These are phyloP conservation scores for Oidium heveae DNA, from an alignment of 2,329 filamentous ascomycete genomes.

Conservation along the genomic window DNA sequence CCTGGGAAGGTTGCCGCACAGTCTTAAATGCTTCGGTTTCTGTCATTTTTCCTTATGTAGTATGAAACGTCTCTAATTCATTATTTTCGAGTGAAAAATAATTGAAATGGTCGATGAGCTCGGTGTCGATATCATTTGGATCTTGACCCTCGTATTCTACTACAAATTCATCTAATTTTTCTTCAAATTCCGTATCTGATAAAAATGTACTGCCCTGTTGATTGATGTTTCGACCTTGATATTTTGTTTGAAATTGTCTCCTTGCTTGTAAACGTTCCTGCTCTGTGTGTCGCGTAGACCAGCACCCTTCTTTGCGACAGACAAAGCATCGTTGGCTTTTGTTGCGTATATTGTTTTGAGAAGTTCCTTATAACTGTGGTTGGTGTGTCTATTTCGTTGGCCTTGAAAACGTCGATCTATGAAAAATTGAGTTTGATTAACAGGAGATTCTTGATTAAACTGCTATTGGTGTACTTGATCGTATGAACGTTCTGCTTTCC, in stretches of 20 bases:
- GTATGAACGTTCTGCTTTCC: not conserved
- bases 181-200: not conserved
- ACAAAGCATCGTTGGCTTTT: not conserved
- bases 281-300: not conserved
- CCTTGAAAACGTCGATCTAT: not conserved
- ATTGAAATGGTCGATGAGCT: not conserved
- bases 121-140: not conserved
- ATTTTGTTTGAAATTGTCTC: not conserved
- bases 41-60: not conserved
- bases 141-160: not conserved
- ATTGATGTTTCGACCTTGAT: not conserved
- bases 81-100: not conserved
- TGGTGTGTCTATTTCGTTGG: not conserved
- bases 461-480: not conserved
- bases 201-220: not conserved
- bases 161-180: not conserved
- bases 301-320: not conserved
- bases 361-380: not conserved
- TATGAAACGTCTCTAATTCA: not conserved
- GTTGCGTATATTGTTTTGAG: not conserved
- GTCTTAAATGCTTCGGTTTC: not conserved
- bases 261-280: not conserved
- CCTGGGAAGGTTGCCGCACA: not conserved
- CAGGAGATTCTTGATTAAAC: not conserved
- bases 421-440: not conserved